These are phyloP conservation scores for Aspergillus transmontanensis DNA, from an alignment of 2,329 filamentous ascomycete genomes.

Conservation along the genomic window DNA sequence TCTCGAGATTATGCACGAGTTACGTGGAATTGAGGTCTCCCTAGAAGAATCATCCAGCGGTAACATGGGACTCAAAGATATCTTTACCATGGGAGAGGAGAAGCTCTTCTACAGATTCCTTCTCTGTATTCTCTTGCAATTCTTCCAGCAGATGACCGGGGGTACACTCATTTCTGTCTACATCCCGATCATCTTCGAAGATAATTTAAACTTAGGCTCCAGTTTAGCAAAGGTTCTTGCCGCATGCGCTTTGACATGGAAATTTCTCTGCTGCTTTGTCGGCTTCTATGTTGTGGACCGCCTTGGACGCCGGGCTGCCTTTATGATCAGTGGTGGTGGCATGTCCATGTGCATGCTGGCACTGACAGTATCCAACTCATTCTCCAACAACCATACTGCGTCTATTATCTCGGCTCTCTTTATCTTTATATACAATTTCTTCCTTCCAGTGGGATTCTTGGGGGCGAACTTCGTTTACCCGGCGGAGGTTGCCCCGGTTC, in stretches of 20 bases:
- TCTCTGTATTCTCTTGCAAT: slow-evolving; percentile 52
- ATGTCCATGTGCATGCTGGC: slow-evolving; percentile 21
- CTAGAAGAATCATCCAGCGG: slow-evolving; percentile 46
- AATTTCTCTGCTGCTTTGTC: slow-evolving; percentile 19
- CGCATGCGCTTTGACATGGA: slow-evolving; percentile 20
- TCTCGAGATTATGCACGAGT: slow-evolving; percentile 44
- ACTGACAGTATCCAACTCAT: slow-evolving; percentile 19
- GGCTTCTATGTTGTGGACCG: slow-evolving; percentile 21
- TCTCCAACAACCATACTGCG: slow-evolving; percentile 8
- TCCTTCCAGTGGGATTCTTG: slow-evolving; percentile 24
- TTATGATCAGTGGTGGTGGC: slow-evolving; percentile 22
- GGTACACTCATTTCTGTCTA: slow-evolving; percentile 48
- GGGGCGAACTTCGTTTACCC: slow-evolving; percentile 25
- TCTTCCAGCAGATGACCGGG: slow-evolving; percentile 46
- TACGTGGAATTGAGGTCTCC: slow-evolving; percentile 51
- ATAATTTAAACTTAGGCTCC: slow-evolving; percentile 13
- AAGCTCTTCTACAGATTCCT: slow-evolving; percentile 52
- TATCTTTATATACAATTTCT: slow-evolving; percentile 25
- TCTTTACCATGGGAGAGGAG: slow-evolving; percentile 56
- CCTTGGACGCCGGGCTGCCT: slow-evolving; percentile 20
- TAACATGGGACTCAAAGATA: slow-evolving; percentile 47
- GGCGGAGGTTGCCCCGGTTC: slow-evolving; percentile 21
- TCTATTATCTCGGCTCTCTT: slow-evolving; percentile 18
- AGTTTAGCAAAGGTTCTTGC: slow-evolving; percentile 18
- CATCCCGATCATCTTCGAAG: slow-evolving; percentile 18